Evolutionary conservation across 2,329 filamentous ascomycete species (phyloP), one percentile per base, ranked within the genome.

Genomic region (Stagonosporopsis cucurbitacearum): DNA sequence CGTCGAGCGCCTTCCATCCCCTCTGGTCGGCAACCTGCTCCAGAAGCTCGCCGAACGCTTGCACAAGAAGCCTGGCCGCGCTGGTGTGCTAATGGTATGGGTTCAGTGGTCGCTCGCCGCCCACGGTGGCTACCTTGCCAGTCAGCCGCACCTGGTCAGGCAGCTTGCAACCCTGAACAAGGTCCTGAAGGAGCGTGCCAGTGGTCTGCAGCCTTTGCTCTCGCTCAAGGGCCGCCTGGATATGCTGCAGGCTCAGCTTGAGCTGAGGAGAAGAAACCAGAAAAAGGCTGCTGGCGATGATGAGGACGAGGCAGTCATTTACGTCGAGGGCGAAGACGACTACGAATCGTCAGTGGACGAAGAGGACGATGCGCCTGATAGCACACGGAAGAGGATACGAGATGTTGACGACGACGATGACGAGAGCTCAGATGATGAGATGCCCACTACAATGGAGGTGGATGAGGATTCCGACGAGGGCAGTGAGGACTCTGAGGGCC

Each of bases 141-240:
- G 89, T 28, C 91, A 96, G 74, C 87, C 90, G n/a, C 89, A 93
- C 61, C 82, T 96, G 33, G 84, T 95, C 64, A 87, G 88, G 70
- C 88, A 88, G 71, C 84, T 99, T 57, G 83, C 85, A 43, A 88
- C 89, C 36, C 82, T 99, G 50, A 91, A 94, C 75, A 89, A 90
- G 71, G 94, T 98, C 17, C 85, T 98, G 57, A 89, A 92, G 60
- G 91, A 96, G 78, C 87, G 95, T 37, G 89, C 92, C 30, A 88
- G 88, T 61, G 92, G 91, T 15, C 82, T 98, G 22, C 87, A 90
- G 59, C 91, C 90, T 62, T 81, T 99, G 41, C 81, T 99, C 32
- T 86, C 93, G 19, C 83, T 99, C 57, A 97, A 97, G 80, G 95
- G 95, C 22, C 96, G 97, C 77, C 83, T 99, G 28, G 94, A 98